A percentile compares a stretch with the other conserved stretches of the same genome.
Conservation (phyloP, 2,329 filamentous ascomycete genomes). For the Stachybotrys chartarum region DNA sequence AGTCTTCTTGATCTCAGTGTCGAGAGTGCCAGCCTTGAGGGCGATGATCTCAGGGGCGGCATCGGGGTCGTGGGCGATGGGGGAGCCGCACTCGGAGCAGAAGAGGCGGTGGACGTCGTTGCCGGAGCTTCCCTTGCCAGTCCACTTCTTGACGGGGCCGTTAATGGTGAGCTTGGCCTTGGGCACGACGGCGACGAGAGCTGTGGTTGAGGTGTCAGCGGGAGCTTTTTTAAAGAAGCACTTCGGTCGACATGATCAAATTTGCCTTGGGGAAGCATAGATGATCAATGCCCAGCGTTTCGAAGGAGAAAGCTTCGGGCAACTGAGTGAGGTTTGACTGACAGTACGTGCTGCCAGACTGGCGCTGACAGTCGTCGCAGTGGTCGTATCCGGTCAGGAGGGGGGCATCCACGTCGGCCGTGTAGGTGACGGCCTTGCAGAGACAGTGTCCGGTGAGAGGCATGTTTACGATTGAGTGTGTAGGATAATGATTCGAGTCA, state of each 20-base stretch:
- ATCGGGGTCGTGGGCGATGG: conserved; percentile 64
- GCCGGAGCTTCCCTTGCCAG: conserved; percentile 53
- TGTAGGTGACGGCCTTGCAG: conserved; percentile 66
- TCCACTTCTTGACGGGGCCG: conserved; percentile 58
- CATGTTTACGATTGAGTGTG: conserved; percentile 39
- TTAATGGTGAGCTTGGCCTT: conserved; percentile 58
- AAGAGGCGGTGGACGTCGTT: conserved; percentile 61
- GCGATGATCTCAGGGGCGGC: conserved; percentile 64
- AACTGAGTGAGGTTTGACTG: conserved; percentile 15
- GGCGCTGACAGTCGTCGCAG: conserved; percentile 67
- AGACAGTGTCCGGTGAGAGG: conserved; percentile 63
- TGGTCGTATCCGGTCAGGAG: conserved; percentile 59
- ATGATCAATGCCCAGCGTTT: neutral
- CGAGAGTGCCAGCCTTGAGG: conserved; percentile 59
- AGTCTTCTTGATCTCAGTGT: conserved; percentile 57
- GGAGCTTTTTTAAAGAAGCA: neutral
- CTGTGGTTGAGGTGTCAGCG: conserved; percentile 25
- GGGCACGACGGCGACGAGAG: conserved; percentile 58
- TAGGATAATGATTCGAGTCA: neutral
- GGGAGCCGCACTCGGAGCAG: conserved; percentile 62
- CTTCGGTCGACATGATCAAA: neutral
- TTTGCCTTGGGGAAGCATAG: neutral
- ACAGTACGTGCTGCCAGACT: conserved; percentile 64
- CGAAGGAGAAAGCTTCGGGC: neutral
- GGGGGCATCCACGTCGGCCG: conserved; percentile 43